A percentile compares a stretch with the other conserved stretches of the same genome.
Conservation (phyloP, 2,329 filamentous ascomycete species). For the Cordyceps cateniannulata region DNA sequence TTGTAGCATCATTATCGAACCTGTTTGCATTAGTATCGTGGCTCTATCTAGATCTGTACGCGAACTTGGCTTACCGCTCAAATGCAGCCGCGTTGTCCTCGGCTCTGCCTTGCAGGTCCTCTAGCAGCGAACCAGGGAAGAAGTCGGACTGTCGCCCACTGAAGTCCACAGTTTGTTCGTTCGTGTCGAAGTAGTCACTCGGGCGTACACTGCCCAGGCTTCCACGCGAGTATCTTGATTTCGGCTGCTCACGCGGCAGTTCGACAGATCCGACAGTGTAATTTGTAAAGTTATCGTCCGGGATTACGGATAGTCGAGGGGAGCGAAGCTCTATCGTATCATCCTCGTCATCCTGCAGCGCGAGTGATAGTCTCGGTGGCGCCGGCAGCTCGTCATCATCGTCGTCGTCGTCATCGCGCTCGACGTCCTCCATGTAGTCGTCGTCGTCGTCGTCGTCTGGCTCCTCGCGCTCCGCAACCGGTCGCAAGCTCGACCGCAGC, state of each 20-base stretch:
- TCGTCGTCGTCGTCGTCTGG: constrained; percentile 37
- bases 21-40: constrained; percentile 12
- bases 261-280: constrained; percentile 54
- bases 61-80: constrained; percentile 26
- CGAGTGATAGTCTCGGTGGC: neutral
- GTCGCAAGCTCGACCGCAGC: constrained; percentile 1
- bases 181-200: constrained; percentile 43
- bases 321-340: constrained; percentile 19
- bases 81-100: constrained; percentile 30
- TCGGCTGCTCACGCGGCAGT: constrained; percentile 43
- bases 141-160: constrained; percentile 42
- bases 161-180: constrained; percentile 34
- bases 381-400: constrained; percentile 38
- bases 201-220: constrained; percentile 47
- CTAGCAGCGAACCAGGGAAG: constrained; percentile 39
- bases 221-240: constrained; percentile 41
- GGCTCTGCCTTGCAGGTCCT: constrained; percentile 35
- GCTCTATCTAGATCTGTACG: neutral
- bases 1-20: constrained; percentile 32
- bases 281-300: constrained; percentile 34
- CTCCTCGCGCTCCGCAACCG: constrained; percentile 21
- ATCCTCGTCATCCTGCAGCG: constrained; percentile 19
- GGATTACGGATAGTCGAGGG: constrained; percentile 42
- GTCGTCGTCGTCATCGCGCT: constrained; percentile 45
- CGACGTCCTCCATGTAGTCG: constrained; percentile 44